Evolutionary conservation across 805 yeast genomes (phyloP).

Genomic region (Lipomyces yamanashiensis): DNA sequence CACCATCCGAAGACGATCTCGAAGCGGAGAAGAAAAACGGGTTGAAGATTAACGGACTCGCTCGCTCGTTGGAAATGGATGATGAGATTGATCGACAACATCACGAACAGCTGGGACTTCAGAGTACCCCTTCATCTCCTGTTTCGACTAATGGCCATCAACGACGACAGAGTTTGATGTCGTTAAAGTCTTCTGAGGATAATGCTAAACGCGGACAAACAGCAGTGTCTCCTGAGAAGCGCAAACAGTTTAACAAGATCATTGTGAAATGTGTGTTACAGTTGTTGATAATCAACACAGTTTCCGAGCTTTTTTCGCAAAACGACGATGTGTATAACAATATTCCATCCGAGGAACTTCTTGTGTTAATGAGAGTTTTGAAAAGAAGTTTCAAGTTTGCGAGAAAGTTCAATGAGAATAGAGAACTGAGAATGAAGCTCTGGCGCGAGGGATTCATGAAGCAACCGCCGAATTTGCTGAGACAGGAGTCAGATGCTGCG

Average conservation of each 20-base stretch:
- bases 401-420: conserved; percentile 83
- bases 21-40: conserved; percentile 11
- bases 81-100: conserved; percentile 29
- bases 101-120: conserved; percentile 27
- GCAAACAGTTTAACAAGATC: conserved; percentile 65
- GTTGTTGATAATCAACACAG: conserved; percentile 81
- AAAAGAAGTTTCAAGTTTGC: conserved; percentile 80
- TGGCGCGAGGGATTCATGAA: conserved; percentile 94
- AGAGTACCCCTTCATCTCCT: conserved; percentile 20
- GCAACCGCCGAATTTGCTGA: conserved; percentile 84
- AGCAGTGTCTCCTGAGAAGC: conserved; percentile 46
- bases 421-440: conserved; percentile 81
- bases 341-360: conserved; percentile 69
- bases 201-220: conserved; percentile 4
- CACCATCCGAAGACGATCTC: conserved; percentile 27
- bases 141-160: background rate
- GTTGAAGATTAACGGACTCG: conserved; percentile 33
- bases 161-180: conserved; percentile 1
- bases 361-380: conserved; percentile 63
- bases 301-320: conserved; percentile 71
- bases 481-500: conserved; percentile 89
- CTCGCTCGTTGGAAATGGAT: conserved; percentile 7
- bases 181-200: background rate
- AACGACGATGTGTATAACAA: conserved; percentile 64
- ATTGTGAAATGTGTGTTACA: conserved; percentile 93